Conservation (phyloP, 345 rosid genomes). For the Eucalyptus polybractea region DNA sequence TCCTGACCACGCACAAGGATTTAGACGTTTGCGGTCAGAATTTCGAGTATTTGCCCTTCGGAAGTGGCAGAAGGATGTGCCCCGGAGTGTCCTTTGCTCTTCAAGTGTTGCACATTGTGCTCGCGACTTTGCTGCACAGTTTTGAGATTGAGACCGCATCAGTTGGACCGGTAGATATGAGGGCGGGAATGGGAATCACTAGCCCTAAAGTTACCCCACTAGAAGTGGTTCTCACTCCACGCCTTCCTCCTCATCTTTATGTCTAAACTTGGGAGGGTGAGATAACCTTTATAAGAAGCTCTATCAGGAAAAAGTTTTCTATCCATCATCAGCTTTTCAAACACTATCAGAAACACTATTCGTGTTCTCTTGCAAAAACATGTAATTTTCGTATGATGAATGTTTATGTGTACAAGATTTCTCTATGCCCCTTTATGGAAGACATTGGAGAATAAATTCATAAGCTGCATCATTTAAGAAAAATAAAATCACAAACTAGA, state of each 20-base stretch:
- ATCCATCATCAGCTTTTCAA: neutral
- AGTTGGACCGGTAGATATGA: slow-evolving; percentile 15
- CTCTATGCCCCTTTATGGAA: neutral
- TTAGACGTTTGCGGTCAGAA: slow-evolving; percentile 28
- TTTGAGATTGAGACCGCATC: slow-evolving; percentile 12
- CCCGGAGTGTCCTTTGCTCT: slow-evolving; percentile 33
- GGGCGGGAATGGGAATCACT: slow-evolving; percentile 7
- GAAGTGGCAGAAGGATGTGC: slow-evolving; percentile 35
- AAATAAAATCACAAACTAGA: neutral
- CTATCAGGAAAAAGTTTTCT: neutral
- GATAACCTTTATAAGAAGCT: neutral
- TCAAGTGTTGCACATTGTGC: slow-evolving; percentile 16
- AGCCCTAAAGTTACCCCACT: slow-evolving; percentile 34
- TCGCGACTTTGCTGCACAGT: slow-evolving; percentile 32
- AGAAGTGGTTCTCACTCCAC: slow-evolving; percentile 22
- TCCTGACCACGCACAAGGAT: slow-evolving; percentile 12
- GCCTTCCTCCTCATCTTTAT: neutral
- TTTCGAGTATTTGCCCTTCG: slow-evolving; percentile 36
- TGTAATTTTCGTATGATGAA: neutral
- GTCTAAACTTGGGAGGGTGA: neutral
- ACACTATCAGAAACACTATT: too few species aligned
- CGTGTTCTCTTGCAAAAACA: neutral
- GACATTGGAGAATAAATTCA: neutral
- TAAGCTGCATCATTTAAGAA: neutral
- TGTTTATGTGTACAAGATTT: neutral